phyloP scores from a whole-genome alignment of 768 basidiomycete genomes.

The Stropharia rugosoannulata region DNA sequence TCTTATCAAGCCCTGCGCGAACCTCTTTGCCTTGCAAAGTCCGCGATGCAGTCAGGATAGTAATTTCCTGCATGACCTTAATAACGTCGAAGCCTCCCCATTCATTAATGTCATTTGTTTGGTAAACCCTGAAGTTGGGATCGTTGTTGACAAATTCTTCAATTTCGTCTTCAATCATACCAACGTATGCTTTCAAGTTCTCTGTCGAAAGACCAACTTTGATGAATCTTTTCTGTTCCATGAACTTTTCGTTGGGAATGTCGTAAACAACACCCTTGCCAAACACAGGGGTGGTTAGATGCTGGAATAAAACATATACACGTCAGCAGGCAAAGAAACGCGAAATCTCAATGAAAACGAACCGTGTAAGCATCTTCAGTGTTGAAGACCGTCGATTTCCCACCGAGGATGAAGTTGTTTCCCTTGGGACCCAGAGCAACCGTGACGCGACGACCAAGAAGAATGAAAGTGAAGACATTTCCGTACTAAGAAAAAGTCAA shows the following conservation, averaged over 20 bases:
- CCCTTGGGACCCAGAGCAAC: slow-evolving; percentile 90
- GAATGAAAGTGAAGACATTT: slow-evolving; percentile 93
- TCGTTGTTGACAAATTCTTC: slow-evolving; percentile 71
- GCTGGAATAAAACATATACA: slow-evolving; percentile 41
- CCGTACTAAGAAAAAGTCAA: slow-evolving; percentile 56
- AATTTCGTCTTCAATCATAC: slow-evolving; percentile 78
- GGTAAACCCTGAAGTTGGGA: slow-evolving; percentile 57
- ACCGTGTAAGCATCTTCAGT: slow-evolving; percentile 98
- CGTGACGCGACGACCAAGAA: slow-evolving; percentile 88
- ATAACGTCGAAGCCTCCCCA: slow-evolving; percentile 81
- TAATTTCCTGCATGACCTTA: slow-evolving; percentile 80
- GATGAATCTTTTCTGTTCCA: slow-evolving; percentile 99
- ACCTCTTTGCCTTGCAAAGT: slow-evolving; percentile 95
- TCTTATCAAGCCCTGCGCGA: slow-evolving; percentile 71
- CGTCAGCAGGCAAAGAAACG: slow-evolving; percentile 2
- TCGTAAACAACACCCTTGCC: slow-evolving; percentile 98
- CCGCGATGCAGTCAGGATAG: slow-evolving; percentile 90
- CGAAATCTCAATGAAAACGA: slow-evolving; percentile 13
- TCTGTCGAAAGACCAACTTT: slow-evolving; percentile 94
- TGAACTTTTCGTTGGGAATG: slow-evolving; percentile 91
- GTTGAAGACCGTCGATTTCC: slow-evolving; percentile 87
- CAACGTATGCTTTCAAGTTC: slow-evolving; percentile 82
- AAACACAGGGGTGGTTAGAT: slow-evolving; percentile 92
- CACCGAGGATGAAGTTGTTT: slow-evolving; percentile 92
- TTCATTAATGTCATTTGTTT: slow-evolving; percentile 64